phyloP scores from a whole-genome alignment of 176 grass and related monocot genomes.

The Bromus sterilis region DNA sequence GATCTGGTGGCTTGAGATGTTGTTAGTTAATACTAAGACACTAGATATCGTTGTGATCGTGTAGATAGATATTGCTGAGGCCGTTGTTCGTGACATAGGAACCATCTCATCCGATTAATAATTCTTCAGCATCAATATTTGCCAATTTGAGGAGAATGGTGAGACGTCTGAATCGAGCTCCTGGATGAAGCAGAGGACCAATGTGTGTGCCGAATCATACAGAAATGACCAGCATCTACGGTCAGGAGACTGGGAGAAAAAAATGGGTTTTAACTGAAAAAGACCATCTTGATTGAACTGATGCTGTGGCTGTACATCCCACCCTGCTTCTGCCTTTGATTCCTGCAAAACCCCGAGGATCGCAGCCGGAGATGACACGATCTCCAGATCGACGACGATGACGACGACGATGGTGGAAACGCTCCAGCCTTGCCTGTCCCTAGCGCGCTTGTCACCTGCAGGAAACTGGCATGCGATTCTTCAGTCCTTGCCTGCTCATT shows the following conservation, averaged over 20 bases:
- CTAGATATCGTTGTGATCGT: neutral
- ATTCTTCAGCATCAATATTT: neutral
- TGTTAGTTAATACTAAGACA: no score
- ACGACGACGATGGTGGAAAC: neutral
- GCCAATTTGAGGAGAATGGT: neutral
- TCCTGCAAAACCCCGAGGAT: slow-evolving; percentile 40
- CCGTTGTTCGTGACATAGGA: neutral
- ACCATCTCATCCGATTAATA: neutral
- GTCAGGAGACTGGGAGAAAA: neutral
- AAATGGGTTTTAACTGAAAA: slow-evolving; percentile 30
- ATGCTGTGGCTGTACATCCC: slow-evolving; percentile 21
- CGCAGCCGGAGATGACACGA: slow-evolving; percentile 25
- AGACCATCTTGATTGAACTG: slow-evolving; percentile 38
- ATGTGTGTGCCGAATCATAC: slow-evolving; percentile 13
- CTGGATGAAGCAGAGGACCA: neutral
- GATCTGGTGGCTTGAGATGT: neutral
- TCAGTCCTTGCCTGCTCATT: slow-evolving; percentile 21
- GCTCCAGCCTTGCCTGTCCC: neutral
- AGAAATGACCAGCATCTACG: slow-evolving; percentile 11
- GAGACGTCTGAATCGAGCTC: neutral
- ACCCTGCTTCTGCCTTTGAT: slow-evolving; percentile 26
- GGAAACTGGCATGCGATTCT: slow-evolving; percentile 21
- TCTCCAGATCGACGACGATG: neutral
- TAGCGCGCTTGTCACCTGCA: slow-evolving; percentile 35
- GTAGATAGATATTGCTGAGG: neutral